Evolutionary conservation across 2,329 filamentous ascomycete genomes (phyloP).

Genomic region (Botrytis pseudocinerea): DNA sequence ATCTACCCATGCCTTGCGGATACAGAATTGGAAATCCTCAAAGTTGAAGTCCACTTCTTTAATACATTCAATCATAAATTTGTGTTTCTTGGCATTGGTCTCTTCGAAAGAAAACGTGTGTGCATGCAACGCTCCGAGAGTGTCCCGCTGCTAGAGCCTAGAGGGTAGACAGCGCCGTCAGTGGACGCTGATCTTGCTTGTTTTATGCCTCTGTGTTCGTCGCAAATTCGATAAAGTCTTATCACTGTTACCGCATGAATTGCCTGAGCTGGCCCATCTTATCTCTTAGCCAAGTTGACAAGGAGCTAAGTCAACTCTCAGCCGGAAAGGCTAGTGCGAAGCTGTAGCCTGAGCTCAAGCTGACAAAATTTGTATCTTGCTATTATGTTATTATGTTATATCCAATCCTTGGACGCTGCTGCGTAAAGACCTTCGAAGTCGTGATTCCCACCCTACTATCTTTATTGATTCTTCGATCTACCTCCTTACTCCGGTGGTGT

Average conservation of each 20-base stretch:
- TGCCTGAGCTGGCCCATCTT: neutral
- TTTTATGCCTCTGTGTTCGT: neutral
- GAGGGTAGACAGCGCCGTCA: neutral
- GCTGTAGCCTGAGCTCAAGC: neutral
- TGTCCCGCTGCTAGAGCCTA: neutral
- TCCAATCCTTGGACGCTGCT: neutral
- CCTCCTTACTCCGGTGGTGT: neutral
- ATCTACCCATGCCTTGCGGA: constrained; percentile 2
- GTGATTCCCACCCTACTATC: neutral
- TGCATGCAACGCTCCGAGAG: neutral
- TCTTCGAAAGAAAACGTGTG: neutral
- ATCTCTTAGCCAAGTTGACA: constrained; percentile 3
- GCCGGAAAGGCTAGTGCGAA: constrained; percentile 1
- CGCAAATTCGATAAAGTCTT: neutral
- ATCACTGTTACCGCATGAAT: neutral
- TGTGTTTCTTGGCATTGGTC: neutral
- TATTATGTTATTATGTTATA: constrained; percentile 1
- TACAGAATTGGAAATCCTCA: neutral
- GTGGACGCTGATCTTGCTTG: neutral
- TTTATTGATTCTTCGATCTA: neutral
- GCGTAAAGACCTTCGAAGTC: neutral
- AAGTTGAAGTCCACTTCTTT: neutral
- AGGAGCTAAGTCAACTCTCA: neutral
- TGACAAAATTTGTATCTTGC: neutral
- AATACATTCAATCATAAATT: neutral